Evolutionary conservation across 495 filamentous ascomycete genomes (phyloP), one percentile per base, ranked within the genome.

Genomic region (Hyaloscypha variabilis): DNA sequence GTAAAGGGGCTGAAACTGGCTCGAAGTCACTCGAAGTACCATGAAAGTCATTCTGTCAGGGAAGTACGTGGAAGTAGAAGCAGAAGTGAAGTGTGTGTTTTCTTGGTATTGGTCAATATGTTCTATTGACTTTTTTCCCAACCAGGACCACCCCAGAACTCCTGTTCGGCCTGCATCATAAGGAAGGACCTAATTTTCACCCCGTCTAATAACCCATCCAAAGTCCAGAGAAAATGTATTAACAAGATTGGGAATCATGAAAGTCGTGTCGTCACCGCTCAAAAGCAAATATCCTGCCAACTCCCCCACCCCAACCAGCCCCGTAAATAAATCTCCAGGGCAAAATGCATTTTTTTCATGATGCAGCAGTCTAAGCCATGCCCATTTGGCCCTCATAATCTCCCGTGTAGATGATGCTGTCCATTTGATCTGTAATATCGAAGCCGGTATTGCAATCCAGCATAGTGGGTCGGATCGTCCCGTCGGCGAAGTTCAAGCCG

Each of bases 381-480:
- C 58, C 59, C 23, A 66, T 52, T 42, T 62, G 53, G 30, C 39
- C 42, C 31, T 64, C 63, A 31, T 67, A 64, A 21, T 71, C 54
- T 14, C 58, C 63, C 24, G 25, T 52, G 34, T 34, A 68, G 23
- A 69, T 62, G 6, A 68, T 56, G 26, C 36, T 60, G 51, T 69
- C 66, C 69, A 68, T 68, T 29, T 63, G 63, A 51, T 68, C 66
- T 21, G 10, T 25, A 8, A 69, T 46, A 28, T 66, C 66, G 17
- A 59, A 58, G 1, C 58, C 53, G 0, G 39, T 67, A 46, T 24
- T 67, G 51, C 63, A 69, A 54, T 72, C 69, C 52, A 72, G 51
- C 64, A 72, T 72, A 8, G 34, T 51, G 11, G 70, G 70, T 26
- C 64, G 39, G 62, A 72, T 72, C 0, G 70, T 72, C 14, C 64